Evolutionary conservation across 495 filamentous ascomycete species (phyloP).

Genomic region (Penicillium canescens): DNA sequence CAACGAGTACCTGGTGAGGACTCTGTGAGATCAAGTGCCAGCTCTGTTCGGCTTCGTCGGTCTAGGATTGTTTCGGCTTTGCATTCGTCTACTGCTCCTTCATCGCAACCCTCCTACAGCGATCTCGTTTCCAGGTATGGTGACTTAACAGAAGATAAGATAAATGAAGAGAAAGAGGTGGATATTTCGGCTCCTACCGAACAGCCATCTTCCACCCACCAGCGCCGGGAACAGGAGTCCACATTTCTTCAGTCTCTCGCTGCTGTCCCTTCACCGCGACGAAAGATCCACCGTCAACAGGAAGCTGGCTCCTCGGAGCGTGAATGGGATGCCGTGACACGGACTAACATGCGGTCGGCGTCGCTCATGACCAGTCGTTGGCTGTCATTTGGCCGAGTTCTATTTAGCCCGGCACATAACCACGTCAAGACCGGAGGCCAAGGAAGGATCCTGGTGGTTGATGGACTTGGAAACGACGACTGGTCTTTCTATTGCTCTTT

Average conservation of each 20-base stretch:
- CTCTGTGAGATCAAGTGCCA: slow-evolving; percentile 30
- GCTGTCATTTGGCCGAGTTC: slow-evolving; percentile 91
- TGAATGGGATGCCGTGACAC: slow-evolving; percentile 63
- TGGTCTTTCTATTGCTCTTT: slow-evolving; percentile 98
- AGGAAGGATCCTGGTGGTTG: slow-evolving; percentile 77
- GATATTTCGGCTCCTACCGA: background rate
- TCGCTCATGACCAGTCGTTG: slow-evolving; percentile 78
- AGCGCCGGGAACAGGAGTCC: slow-evolving; percentile 27
- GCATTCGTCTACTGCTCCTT: slow-evolving; percentile 39
- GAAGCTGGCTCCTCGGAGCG: slow-evolving; percentile 53
- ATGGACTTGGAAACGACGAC: slow-evolving; percentile 88
- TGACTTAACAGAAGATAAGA: slow-evolving; percentile 3
- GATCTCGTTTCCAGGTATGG: slow-evolving; percentile 39
- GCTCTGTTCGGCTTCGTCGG: slow-evolving; percentile 41
- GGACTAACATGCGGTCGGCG: slow-evolving; percentile 81
- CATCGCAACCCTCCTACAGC: slow-evolving; percentile 41
- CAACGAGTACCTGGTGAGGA: slow-evolving; percentile 12
- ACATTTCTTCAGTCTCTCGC: slow-evolving; percentile 32
- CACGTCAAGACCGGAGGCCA: slow-evolving; percentile 65
- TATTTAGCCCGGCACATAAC: slow-evolving; percentile 90
- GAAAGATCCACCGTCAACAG: slow-evolving; percentile 34
- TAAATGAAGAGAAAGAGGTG: slow-evolving; percentile 11
- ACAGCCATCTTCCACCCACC: slow-evolving; percentile 5
- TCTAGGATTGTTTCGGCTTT: slow-evolving; percentile 44
- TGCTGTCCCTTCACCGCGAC: slow-evolving; percentile 27